Evolutionary conservation across 2,329 filamentous ascomycete species (phyloP), one percentile per base, ranked within the genome.

Genomic region (Dendrostoma leiphaemia): DNA sequence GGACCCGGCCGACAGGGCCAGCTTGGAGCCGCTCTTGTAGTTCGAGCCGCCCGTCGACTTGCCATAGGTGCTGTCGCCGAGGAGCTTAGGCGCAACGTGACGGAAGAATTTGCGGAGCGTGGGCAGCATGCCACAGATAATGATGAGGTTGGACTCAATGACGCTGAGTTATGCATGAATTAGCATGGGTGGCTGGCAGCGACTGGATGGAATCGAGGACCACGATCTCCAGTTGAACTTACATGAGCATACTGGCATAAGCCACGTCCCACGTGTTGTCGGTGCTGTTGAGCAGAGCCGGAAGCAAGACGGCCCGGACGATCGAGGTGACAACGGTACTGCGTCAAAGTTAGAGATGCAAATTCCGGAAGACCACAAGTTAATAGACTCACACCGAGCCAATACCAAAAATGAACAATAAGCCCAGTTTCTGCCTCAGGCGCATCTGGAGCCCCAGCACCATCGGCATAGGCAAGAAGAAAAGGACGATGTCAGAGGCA

Each of bases 391-490:
- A 54, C 53, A 51, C 44, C 6, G 53, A 54, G 4, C 53, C 53
- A 17, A 54, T 17, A 4, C 70, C 72, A 45, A 81, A 78, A 21
- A 79, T 72, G 0, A 68, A 57, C 1, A 71, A 62, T 2, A 79
- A 61, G 1, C 69, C 74, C n/a, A 78, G 54, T 60, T 78, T 81
- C 53, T 80, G 76, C 44, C 69, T 71, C 23, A 60, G 59, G 0
- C 76, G 74, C 32, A 81, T 70, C 46, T 75, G 71, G 0, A 80
- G 61, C n/a, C 66, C 67, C 24, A 74, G 61, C 0, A 81, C 66
- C 32, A 77, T 75, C 0, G 71, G 73, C 26, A 80, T 69, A 0
- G 78, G 78, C 2, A 81, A 60, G 0, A 69, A 59, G 45, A 78
- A 76, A 15, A 78, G 69, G 6, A 79, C 59, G 4, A 81, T 48